phyloP scores from a whole-genome alignment of 1,139 yeast genomes.

The Sugiyamaella pinicola region DNA sequence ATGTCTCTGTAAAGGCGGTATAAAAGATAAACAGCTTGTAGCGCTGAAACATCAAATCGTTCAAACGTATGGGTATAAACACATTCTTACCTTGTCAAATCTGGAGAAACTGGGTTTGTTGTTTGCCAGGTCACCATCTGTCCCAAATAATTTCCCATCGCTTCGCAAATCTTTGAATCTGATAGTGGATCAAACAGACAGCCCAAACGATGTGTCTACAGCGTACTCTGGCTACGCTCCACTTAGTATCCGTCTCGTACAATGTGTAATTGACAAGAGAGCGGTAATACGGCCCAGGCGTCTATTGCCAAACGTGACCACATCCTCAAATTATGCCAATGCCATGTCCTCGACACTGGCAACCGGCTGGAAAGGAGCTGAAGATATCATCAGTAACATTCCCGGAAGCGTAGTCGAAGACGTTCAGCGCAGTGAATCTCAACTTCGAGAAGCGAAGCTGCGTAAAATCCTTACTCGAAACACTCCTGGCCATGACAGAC shows the following conservation, averaged over 20 bases:
- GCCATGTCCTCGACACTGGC: constrained; percentile 11
- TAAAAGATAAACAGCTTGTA: constrained; percentile 61
- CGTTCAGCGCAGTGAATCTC: constrained; percentile 36
- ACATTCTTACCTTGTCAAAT: constrained; percentile 45
- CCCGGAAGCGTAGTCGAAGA: constrained; percentile 45
- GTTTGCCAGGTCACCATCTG: constrained; percentile 38
- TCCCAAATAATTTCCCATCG: constrained; percentile 37
- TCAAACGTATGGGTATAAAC: constrained; percentile 61
- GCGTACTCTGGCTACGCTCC: constrained; percentile 54
- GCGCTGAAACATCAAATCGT: constrained; percentile 52
- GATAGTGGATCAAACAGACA: constrained; percentile 37
- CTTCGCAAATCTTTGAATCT: constrained; percentile 37
- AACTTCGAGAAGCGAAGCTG: constrained; percentile 41
- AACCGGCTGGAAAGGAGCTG: constrained; percentile 43
- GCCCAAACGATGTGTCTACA: constrained; percentile 41
- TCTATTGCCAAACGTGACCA: constrained; percentile 18
- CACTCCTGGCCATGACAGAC: constrained; percentile 37
- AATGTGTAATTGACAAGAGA: constrained; percentile 43
- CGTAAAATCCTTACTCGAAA: constrained; percentile 41
- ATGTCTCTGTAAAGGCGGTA: constrained; percentile 63
- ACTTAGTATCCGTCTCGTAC: constrained; percentile 47
- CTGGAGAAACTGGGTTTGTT: constrained; percentile 48
- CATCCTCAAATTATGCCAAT: constrained; percentile 15
- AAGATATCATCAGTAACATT: constrained; percentile 39
- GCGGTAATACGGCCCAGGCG: constrained; percentile 21